Base-by-base conservation (phyloP, 306 rosid genomes). In the Acacia acuminata region DNA sequence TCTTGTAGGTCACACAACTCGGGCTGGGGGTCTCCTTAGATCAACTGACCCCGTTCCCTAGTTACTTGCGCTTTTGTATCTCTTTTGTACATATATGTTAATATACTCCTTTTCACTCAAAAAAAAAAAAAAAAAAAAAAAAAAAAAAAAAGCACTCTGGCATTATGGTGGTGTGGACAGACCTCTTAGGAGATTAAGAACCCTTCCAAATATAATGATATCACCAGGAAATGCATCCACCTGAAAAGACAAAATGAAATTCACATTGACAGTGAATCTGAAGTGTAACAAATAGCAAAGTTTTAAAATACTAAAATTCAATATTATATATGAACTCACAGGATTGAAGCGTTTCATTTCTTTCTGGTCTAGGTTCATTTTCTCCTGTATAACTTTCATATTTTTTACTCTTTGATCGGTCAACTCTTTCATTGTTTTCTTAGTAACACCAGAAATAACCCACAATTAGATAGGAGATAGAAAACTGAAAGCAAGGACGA, bases 151-250 rank as follows among this genome's bases (percentile, higher is more conserved):
- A 85, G 72, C 71, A 78, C 61, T 32, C 45, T 40, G 61, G 75
- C 77, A 69, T 45, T 55, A 61, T 43, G 77, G 70, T 68, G 71
- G 82, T 75, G 75, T 78, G 30, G 56, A 78, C 87, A 82, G 78
- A 96, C 98, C 99, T 96, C 99, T 84, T 66, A 96, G 93, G 83
- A 96, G 98, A 91, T 94, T 91, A 85, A 96, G 98, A 81, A 94
- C 99, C 84, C 98, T 91, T 58, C 93, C 88, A 85, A 94, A 96
- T 66, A 96, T 96, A 77, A 96, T 94, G 85, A 96, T 94, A 86
- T 96, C 99, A 84, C 99, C 98, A 82, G 99, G 99, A 88, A 96
- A 92, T 79, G 99, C 98, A 85, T 96, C 99, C 80, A 96, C 91
- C 99, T 96, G 84, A 61, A 86, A 88, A 85, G 48, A 81, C 63